phyloP scores from a whole-genome alignment of 2,329 filamentous ascomycete genomes.

The Iodosphaeria phyllophila region DNA sequence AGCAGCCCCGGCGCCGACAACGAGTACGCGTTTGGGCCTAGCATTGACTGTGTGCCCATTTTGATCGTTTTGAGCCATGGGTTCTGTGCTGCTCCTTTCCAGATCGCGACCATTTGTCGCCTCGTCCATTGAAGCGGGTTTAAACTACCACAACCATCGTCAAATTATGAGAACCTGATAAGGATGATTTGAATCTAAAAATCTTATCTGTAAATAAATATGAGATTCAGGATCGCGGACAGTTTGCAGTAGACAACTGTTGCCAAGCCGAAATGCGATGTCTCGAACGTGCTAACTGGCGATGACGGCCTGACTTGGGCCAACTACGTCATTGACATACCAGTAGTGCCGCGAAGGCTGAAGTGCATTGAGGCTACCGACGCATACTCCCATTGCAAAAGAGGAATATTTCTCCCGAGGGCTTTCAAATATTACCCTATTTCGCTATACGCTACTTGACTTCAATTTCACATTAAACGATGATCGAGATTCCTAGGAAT shows the following conservation, averaged over 20 bases:
- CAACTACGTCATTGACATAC: constrained; percentile 2
- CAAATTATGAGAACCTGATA: not conserved
- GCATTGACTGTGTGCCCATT: constrained; percentile 3
- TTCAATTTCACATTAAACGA: no score
- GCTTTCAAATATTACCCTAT: no score
- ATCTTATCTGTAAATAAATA: not conserved
- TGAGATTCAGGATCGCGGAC: not conserved
- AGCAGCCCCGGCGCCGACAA: constrained; percentile 22
- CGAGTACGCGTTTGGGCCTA: constrained; percentile 15
- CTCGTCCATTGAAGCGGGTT: no score
- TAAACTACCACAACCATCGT: constrained; percentile 2
- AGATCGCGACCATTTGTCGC: no score
- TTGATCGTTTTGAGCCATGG: constrained; percentile 8
- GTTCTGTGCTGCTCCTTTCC: constrained; percentile 4
- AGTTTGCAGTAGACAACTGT: not conserved
- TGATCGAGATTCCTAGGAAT: no score
- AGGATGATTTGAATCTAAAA: not conserved
- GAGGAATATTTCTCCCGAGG: no score
- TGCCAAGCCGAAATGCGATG: not conserved
- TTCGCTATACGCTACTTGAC: no score
- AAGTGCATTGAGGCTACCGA: no score
- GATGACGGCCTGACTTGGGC: constrained; percentile 1
- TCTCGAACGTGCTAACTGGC: not conserved
- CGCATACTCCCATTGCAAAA: no score
- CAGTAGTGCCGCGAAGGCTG: no score